These are phyloP conservation scores for Solanum tarapatanum DNA, from an alignment of 257 asterid genomes.

Conservation along the genomic window DNA sequence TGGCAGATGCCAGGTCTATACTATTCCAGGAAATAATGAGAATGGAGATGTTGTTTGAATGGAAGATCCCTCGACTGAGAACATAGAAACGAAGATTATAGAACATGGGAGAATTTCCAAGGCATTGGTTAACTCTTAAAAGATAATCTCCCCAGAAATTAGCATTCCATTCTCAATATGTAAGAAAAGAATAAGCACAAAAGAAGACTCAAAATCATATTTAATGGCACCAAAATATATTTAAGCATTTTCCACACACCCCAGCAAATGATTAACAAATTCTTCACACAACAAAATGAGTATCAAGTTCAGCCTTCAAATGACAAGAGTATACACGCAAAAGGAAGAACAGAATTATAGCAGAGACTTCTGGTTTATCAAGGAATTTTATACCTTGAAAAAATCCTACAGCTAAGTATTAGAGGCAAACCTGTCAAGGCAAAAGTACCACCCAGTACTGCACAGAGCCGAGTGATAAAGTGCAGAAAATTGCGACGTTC, in stretches of 20 bases:
- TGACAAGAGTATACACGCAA: background rate
- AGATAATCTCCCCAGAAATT: background rate
- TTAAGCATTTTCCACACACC: background rate
- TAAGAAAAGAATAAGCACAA: background rate
- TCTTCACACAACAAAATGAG: background rate
- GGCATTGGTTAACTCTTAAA: background rate
- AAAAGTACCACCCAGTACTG: slow-evolving; percentile 96
- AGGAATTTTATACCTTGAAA: background rate
- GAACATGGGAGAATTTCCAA: background rate
- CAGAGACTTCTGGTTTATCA: background rate
- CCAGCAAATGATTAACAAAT: background rate
- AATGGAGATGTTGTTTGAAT: background rate
- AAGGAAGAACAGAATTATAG: background rate
- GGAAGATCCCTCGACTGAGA: background rate
- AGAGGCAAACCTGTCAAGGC: slow-evolving; percentile 76
- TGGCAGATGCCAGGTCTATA: background rate
- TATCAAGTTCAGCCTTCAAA: background rate
- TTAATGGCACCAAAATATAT: background rate
- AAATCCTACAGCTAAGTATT: background rate
- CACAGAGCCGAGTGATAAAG: slow-evolving; percentile 94
- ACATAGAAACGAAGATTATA: background rate
- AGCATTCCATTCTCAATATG: background rate
- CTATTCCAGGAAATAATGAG: background rate
- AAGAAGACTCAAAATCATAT: background rate
- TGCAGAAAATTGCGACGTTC: slow-evolving; percentile 98